Base-by-base conservation (phyloP, 768 basidiomycete genomes). In the Pleurotus giganteus region DNA sequence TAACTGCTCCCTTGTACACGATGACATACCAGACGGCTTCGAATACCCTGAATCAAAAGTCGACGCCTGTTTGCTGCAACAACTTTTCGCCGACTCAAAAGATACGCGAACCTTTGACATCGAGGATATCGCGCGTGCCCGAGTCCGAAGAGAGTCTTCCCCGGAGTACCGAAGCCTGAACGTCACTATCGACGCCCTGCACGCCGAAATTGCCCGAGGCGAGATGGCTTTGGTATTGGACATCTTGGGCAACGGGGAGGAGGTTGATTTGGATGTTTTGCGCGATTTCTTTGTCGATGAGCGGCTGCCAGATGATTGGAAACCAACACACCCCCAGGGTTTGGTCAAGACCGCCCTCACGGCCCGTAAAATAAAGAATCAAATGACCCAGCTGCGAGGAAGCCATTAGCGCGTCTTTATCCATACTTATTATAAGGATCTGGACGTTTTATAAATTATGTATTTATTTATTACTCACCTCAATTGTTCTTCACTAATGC, bases 201-300 rank as follows among this genome's bases (percentile, higher is more conserved):
- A 77, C 50, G 65, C 69, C 9, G 75, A 77, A 63, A 66, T 77
- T 45, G 76, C 75, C 4, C 67, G 74, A 5, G 75, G 74, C 12
- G 75, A 77, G 59, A 70, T 76, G 62, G 71, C 74, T 0, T 62
- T 77, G 28, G 69, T 76, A 4, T 67, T 77, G 13, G 74, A 72
- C 3, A 57, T 77, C 27, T 47, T 55, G 7, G 64, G 61, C 7
- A 17, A 47, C 8, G 52, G 44, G 34, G 15, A 29, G 15, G 69
- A 69, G 4, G 54, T 75, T 9, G 60, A 63, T 7, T 13, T 70
- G 55, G 59, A 66, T 13, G 46, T 61, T 6, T 54, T 75, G 4
- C 60, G 60, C 13, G 43, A 56, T 3, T 76, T 72, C 71, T 62
- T 70, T 15, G n/a, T 44, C 6, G 42, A 74, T 15, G 74, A 72